Conservation (phyloP, 371 early-diverging fungal species). For the Polyrhizophydium stewartii region DNA sequence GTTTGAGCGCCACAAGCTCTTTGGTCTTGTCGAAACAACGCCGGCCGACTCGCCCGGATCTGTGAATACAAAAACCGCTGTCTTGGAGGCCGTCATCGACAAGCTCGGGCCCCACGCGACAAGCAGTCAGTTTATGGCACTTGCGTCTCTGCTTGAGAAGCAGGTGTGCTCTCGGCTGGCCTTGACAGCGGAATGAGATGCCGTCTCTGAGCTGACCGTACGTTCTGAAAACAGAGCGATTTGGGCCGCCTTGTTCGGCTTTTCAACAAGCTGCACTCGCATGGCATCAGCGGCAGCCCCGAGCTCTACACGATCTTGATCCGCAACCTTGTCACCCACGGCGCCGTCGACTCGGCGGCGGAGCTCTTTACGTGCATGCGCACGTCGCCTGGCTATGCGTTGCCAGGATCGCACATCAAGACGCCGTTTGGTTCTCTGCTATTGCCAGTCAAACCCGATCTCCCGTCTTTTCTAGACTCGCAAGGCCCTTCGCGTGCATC, state of each 20-base stretch:
- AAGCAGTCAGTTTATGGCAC: neutral
- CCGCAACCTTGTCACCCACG: neutral
- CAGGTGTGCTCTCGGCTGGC: neutral
- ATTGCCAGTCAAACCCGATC: no score
- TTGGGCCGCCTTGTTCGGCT: neutral
- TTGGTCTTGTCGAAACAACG: neutral
- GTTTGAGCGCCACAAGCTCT: neutral
- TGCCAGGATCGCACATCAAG: neutral
- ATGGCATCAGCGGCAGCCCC: neutral
- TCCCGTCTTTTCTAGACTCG: no score
- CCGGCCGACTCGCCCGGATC: neutral
- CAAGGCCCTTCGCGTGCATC: no score
- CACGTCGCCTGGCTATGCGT: neutral
- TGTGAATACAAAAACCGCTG: neutral
- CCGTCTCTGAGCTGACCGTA: neutral
- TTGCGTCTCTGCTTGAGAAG: conserved; percentile 1
- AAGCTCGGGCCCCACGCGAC: neutral
- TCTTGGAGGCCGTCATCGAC: neutral
- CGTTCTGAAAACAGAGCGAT: neutral
- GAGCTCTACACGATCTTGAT: neutral
- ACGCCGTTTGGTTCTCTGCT: neutral
- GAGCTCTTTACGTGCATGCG: neutral
- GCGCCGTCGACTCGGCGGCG: neutral
- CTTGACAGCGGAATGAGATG: neutral
- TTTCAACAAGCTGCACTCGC: neutral